These are phyloP conservation scores for Mycotypha africana DNA, from an alignment of 371 early-diverging fungal genomes.

Conservation along the genomic window DNA sequence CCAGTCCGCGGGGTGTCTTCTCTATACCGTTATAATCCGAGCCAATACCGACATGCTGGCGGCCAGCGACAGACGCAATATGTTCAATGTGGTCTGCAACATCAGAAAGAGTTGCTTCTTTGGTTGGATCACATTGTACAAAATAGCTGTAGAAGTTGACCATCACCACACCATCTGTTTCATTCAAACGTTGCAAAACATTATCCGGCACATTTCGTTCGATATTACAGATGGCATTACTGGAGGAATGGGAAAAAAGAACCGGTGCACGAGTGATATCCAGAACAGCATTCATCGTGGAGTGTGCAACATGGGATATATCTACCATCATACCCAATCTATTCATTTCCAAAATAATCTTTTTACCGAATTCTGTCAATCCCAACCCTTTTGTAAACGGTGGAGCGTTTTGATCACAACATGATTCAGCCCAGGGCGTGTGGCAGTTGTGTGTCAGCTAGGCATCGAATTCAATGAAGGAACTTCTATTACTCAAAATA, in stretches of 20 bases:
- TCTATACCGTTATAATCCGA: conserved; percentile 64
- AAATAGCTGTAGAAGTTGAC: conserved; percentile 54
- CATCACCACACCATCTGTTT: conserved; percentile 63
- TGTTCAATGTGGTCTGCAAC: conserved; percentile 63
- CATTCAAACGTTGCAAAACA: conserved; percentile 41
- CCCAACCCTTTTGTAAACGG: conserved; percentile 45
- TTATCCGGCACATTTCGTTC: conserved; percentile 66
- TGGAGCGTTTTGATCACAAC: conserved; percentile 40
- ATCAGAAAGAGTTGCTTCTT: conserved; percentile 38
- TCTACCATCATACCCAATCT: conserved; percentile 70
- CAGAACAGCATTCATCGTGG: conserved; percentile 57
- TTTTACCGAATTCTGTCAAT: conserved; percentile 51
- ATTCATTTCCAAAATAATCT: conserved; percentile 62
- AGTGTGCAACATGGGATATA: conserved; percentile 58
- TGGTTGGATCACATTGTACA: conserved; percentile 37
- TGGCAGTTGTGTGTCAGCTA: conserved; percentile 63
- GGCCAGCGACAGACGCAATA: conserved; percentile 49
- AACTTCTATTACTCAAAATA: background rate
- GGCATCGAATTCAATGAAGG: background rate
- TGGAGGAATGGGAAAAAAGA: conserved; percentile 61
- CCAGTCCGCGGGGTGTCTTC: conserved; percentile 47
- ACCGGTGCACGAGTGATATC: conserved; percentile 52
- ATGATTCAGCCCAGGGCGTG: conserved; percentile 65
- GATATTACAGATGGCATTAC: conserved; percentile 44
- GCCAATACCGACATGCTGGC: conserved; percentile 58